Evolutionary conservation across 2,329 filamentous ascomycete species (phyloP), one percentile per base, ranked within the genome.

Genomic region (Colletotrichum filicis): DNA sequence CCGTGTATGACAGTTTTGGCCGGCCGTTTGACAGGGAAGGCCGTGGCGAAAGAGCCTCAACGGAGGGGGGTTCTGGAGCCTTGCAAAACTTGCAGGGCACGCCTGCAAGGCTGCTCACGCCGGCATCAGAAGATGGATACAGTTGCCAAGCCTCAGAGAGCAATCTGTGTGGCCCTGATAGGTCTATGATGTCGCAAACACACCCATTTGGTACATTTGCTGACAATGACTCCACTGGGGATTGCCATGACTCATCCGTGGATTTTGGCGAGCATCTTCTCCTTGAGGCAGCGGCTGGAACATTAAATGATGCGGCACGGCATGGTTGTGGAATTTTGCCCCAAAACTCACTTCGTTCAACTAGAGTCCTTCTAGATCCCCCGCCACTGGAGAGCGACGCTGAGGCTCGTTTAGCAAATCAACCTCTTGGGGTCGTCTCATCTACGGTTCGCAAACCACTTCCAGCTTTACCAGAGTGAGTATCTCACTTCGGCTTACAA

Each of bases 391-490:
- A 67, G 57, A 28, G 35, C 9, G n/a, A 57, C 28, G n/a, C 69
- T 58, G 55, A 65, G 24, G n/a, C 58, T 28, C 62, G 52, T 9
- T 62, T 61, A 49, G 66, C 52, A 42, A 76, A 46, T 73, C 74
- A 49, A 55, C 65, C 37, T 7, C 61, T 59, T 22, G 63, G 68
- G 9, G 42, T 49, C 12, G 16, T 46, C 14, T 12, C 71, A 42
- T 55, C 57, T 22, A 19, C 76, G 28, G 75, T 79, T 14, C 81
- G 84, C 49, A 87, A 87, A 71, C 85, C 85, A 3, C 77, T 87
- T 2, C 86, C 83, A 61, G 82, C 83, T 28, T 77, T 86, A 53
- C 85, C 84, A 4, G 81, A 84, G 74, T 80, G 19, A 49, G 19
- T 49, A 2, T 49, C 19, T 49, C 19, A 22, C 16, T 85, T 24